A percentile compares a stretch with the other conserved stretches of the same genome.
phyloP scores from a whole-genome alignment of 257 asterid species.

The Datura wrightii region DNA sequence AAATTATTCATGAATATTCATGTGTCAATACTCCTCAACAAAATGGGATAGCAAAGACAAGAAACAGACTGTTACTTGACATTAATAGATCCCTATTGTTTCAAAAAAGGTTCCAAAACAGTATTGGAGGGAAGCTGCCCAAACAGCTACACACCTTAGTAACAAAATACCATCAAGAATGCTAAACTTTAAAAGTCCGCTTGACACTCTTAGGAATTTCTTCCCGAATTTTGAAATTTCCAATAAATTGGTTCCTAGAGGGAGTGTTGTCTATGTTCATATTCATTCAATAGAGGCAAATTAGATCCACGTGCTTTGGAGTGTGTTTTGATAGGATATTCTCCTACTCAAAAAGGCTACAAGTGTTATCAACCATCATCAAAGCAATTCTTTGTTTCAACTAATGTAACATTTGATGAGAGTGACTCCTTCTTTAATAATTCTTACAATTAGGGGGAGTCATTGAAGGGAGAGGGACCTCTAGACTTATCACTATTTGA shows the following conservation, averaged over 20 bases:
- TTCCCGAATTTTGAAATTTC: neutral
- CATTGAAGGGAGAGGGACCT: no score
- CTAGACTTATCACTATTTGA: no score
- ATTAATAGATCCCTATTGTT: neutral
- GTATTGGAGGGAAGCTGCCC: slow-evolving; percentile 10
- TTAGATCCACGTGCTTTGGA: neutral
- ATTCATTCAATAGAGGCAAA: neutral
- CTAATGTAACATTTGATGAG: no score
- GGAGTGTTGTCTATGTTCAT: neutral
- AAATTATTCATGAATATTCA: no score
- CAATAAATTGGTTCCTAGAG: neutral
- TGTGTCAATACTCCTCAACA: no score
- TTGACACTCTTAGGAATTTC: neutral
- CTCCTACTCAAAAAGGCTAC: no score
- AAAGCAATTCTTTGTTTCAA: no score
- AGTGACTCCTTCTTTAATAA: no score
- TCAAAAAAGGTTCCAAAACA: neutral
- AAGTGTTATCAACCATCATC: no score
- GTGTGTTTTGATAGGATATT: neutral
- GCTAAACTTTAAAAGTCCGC: neutral
- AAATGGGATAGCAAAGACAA: neutral
- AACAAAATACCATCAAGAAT: slow-evolving; percentile 26
- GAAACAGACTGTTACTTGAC: neutral
- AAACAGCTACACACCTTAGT: neutral
- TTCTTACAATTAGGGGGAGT: no score